A percentile compares a stretch with the other conserved stretches of the same genome.
phyloP scores from a whole-genome alignment of 371 early-diverging fungal species.

The Mucor velutinosus region DNA sequence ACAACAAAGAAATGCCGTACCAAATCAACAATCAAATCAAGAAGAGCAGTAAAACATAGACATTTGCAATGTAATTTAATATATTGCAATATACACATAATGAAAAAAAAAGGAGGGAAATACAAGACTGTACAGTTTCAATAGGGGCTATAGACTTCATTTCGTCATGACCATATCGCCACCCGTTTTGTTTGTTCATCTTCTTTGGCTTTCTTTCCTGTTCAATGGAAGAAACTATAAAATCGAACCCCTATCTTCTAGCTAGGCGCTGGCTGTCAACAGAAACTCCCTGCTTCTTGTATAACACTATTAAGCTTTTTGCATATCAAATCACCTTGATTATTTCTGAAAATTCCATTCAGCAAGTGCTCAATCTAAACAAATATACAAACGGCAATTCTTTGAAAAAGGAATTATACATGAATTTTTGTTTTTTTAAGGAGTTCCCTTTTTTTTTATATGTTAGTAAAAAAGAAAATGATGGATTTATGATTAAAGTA shows the following conservation, averaged over 20 bases:
- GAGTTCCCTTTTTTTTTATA: not conserved
- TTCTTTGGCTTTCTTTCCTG: not conserved
- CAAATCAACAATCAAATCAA: not conserved
- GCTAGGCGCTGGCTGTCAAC: constrained; percentile 8
- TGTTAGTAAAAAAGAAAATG: not conserved
- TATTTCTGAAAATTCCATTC: constrained; percentile 7
- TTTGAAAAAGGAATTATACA: constrained; percentile 1
- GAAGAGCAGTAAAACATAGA: not conserved
- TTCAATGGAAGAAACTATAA: not conserved
- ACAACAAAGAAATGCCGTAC: not conserved
- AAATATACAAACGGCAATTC: constrained; percentile 3
- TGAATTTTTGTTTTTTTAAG: not conserved
- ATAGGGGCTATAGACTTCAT: not conserved
- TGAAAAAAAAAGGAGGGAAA: not conserved
- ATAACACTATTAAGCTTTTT: not conserved
- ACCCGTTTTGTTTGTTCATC: not conserved
- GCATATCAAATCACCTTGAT: not conserved
- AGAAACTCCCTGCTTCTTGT: constrained; percentile 12
- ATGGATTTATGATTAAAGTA: not conserved
- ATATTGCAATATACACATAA: not conserved
- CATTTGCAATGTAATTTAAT: not conserved
- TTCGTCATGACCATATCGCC: not conserved
- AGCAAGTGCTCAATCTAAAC: not conserved
- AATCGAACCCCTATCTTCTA: not conserved
- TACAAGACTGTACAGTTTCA: not conserved